Base-by-base conservation (phyloP, 352 stramenopile species). In the Detonula confervacea region DNA sequence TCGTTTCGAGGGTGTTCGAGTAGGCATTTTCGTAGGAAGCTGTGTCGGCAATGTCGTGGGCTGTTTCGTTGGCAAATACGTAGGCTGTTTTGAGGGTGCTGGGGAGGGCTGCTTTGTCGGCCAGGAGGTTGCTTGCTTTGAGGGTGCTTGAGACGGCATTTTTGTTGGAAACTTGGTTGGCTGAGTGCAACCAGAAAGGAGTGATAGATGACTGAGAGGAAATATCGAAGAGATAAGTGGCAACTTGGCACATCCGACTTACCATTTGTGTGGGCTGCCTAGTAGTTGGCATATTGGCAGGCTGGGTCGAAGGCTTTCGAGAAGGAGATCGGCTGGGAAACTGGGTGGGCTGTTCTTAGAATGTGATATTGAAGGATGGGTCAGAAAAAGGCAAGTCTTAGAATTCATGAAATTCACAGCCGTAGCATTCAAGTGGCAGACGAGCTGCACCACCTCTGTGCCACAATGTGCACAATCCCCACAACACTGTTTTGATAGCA, bases 21-120 rank as follows among this genome's bases (percentile, higher is more conserved):
- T 14, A 46, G 37, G 44, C 14, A 24, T 18, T 52, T 24, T 18
- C 2, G 44, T 52, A 24, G 44, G 44, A 52, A 52, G 12, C 18
- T 12, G 44, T 6, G 44, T 52, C 16, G 44, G 30, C 30, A 8
- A 37, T 37, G 3, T 37, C 30, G 30, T 37, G 30, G 30, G 30
- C 30, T 37, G 30, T 37, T 8, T 37, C 30, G 30, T 37, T 8
- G 30, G 30, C 30, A 37, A 8, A 8, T 3, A 8, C 8, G 30
- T 37, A 8, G 30, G 30, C 30, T 37, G 30, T 37, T 9, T 37
- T n/a, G n/a, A n/a, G n/a, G n/a, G n/a, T n/a, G n/a, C n/a, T n/a
- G n/a, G n/a, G n/a, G n/a, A n/a, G 24, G 51, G 51, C 39, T 60
- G 51, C 22, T 39, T 11, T 9, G 51, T 60, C 12, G 51, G 51